Evolutionary conservation across 108 stramenopile genomes (phyloP), one percentile per base, ranked within the genome.

Genomic region (Epithemia pelagica): DNA sequence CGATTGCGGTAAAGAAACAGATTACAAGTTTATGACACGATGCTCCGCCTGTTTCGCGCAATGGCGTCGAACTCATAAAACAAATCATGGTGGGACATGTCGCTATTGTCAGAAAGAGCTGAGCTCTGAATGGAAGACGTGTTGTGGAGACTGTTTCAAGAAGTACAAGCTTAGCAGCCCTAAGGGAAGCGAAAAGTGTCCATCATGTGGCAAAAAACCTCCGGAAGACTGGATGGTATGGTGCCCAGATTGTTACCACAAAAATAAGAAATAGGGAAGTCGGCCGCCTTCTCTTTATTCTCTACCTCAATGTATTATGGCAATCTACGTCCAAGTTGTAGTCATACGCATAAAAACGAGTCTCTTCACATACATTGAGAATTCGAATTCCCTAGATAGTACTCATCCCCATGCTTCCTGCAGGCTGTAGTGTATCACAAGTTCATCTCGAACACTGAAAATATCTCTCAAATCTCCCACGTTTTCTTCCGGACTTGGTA

Each of bases 351-450:
- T 5, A 46, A 46, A 46, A 46, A n/a, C n/a, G n/a, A n/a, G n/a
- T n/a, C n/a, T n/a, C n/a, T n/a, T n/a, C n/a, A n/a, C n/a, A n/a
- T n/a, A n/a, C n/a, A n/a, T 15, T 46, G 37, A 5, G 37, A 46
- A 10, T 15, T 5, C 37, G 15, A 46, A 46, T 46, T 10, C 15
- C 37, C 5, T 46, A 10, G 15, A 10, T 46, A 10, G 5, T 15
- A 10, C 37, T 66, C 54, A 66, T 26, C 65, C 65, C 65, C 65
- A 95, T 20, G 94, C 90, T 74, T 92, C 90, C 71, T 91, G 87
- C 71, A 95, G 71, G 75, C 89, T 87, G 65, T 95, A 95, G 65
- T 95, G 89, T 32, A 95, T 70, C 2, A 90, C 79, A 32, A 95
- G 74, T 78, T 95, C 90, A 19, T 79, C 90, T 59, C 89, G 75